phyloP scores from a whole-genome alignment of 495 filamentous ascomycete species.

The Aspergillus carlsbadensis region DNA sequence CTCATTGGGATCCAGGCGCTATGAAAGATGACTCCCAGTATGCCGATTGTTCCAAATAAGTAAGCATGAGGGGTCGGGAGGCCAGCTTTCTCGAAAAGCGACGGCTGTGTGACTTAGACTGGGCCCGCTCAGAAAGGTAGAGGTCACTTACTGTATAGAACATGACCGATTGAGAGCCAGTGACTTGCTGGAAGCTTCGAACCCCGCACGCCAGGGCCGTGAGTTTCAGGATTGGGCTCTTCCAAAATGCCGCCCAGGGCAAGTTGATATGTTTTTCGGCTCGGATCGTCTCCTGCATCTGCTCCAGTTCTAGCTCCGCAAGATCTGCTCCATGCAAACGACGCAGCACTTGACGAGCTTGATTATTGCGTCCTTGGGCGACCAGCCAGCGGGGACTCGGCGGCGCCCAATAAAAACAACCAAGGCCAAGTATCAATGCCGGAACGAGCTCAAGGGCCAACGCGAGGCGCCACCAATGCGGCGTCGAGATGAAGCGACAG shows the following conservation, averaged over 20 bases:
- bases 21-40: constrained; percentile 22
- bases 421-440: constrained; percentile 55
- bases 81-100: constrained; percentile 22
- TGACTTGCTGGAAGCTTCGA: constrained; percentile 41
- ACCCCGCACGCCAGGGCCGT: constrained; percentile 32
- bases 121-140: background rate
- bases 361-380: constrained; percentile 64
- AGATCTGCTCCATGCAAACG: constrained; percentile 52
- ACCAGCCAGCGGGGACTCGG: constrained; percentile 76
- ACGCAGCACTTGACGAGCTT: constrained; percentile 64
- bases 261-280: constrained; percentile 72
- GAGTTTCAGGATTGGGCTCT: constrained; percentile 2
- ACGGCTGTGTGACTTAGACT: constrained; percentile 9
- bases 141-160: constrained; percentile 24
- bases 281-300: constrained; percentile 71
- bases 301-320: constrained; percentile 71
- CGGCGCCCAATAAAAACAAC: constrained; percentile 52
- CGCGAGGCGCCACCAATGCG: constrained; percentile 66
- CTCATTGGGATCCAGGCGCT: constrained; percentile 24
- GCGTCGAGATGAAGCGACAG: constrained; percentile 41
- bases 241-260: constrained; percentile 63
- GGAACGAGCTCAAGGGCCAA: constrained; percentile 62
- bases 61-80: constrained; percentile 21
- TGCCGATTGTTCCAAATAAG: constrained; percentile 21
- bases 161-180: constrained; percentile 36